Evolutionary conservation across 495 filamentous ascomycete species (phyloP).

Genomic region (Daldinia grandis): DNA sequence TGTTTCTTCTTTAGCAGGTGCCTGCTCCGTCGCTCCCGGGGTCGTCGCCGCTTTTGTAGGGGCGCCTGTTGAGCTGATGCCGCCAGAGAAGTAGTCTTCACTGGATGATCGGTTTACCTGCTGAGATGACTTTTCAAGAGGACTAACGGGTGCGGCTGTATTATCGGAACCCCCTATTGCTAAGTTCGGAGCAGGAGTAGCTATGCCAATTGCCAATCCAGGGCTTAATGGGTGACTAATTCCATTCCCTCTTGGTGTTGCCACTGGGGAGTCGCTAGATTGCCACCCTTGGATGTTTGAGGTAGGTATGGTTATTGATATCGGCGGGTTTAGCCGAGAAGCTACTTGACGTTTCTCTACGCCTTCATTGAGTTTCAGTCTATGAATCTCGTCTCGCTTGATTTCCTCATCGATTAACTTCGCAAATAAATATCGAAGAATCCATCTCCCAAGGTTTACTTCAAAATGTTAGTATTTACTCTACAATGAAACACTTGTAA

Average conservation of each 20-base stretch:
- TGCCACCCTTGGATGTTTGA: constrained; percentile 61
- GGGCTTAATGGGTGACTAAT: constrained; percentile 69
- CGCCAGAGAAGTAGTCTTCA: constrained; percentile 59
- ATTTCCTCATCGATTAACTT: constrained; percentile 91
- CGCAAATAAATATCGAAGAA: constrained; percentile 90
- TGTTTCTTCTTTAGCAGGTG: constrained; percentile 35
- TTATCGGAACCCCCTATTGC: constrained; percentile 52
- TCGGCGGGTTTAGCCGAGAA: constrained; percentile 65
- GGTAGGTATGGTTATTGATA: constrained; percentile 75
- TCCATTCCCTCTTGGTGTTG: constrained; percentile 73
- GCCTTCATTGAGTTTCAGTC: constrained; percentile 69
- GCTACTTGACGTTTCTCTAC: constrained; percentile 64
- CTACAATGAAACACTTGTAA: background rate
- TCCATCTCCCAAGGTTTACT: constrained; percentile 98
- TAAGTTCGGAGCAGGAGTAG: constrained; percentile 69
- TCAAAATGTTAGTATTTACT: constrained; percentile 17
- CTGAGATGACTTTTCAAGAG: constrained; percentile 50
- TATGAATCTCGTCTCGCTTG: constrained; percentile 75
- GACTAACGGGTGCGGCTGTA: constrained; percentile 46
- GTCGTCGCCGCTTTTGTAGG: constrained; percentile 46
- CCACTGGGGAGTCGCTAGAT: constrained; percentile 49
- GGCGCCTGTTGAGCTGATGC: constrained; percentile 52
- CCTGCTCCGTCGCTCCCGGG: constrained; percentile 49
- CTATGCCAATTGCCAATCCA: constrained; percentile 78
- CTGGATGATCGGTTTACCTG: constrained; percentile 48